These are phyloP conservation scores for Phyllosticta citribraziliensis DNA, from an alignment of 2,329 filamentous ascomycete genomes.

Conservation along the genomic window DNA sequence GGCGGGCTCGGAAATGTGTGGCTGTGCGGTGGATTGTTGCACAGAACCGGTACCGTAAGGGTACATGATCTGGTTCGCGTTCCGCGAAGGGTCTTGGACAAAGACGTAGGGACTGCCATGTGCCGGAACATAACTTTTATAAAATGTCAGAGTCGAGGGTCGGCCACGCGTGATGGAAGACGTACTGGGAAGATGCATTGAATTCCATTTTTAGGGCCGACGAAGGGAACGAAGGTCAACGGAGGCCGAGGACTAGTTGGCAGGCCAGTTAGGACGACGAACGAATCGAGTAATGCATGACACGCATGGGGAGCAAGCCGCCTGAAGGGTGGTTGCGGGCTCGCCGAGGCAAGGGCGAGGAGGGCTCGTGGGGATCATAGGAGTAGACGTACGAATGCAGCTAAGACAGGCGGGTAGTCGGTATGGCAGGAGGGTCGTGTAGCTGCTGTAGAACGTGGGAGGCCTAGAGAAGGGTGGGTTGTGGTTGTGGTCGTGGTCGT, in stretches of 20 bases:
- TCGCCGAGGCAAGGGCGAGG: constrained; percentile 5
- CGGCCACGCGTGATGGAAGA: background rate
- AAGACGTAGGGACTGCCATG: constrained; percentile 26
- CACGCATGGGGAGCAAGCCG: constrained; percentile 16
- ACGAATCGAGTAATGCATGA: constrained; percentile 7
- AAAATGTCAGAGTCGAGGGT: background rate
- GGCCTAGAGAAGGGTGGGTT: background rate
- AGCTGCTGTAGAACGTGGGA: constrained; percentile 2
- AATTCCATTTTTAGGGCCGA: constrained; percentile 30
- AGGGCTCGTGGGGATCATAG: constrained; percentile 11
- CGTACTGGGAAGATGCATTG: constrained; percentile 33
- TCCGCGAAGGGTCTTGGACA: constrained; percentile 20
- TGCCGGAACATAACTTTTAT: constrained; percentile 27
- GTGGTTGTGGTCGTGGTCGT: background rate
- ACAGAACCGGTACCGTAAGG: constrained; percentile 20
- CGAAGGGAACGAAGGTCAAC: constrained; percentile 9
- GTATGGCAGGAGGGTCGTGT: constrained; percentile 35
- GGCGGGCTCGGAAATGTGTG: constrained; percentile 6
- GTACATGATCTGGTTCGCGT: constrained; percentile 28
- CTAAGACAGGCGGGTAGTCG: constrained; percentile 39
- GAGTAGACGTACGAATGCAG: constrained; percentile 59
- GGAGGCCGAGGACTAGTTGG: background rate
- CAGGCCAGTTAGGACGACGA: constrained; percentile 1
- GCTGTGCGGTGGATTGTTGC: constrained; percentile 12
- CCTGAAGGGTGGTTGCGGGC: constrained; percentile 3